phyloP scores from a whole-genome alignment of 2,329 filamentous ascomycete genomes.

The Venturia effusa region DNA sequence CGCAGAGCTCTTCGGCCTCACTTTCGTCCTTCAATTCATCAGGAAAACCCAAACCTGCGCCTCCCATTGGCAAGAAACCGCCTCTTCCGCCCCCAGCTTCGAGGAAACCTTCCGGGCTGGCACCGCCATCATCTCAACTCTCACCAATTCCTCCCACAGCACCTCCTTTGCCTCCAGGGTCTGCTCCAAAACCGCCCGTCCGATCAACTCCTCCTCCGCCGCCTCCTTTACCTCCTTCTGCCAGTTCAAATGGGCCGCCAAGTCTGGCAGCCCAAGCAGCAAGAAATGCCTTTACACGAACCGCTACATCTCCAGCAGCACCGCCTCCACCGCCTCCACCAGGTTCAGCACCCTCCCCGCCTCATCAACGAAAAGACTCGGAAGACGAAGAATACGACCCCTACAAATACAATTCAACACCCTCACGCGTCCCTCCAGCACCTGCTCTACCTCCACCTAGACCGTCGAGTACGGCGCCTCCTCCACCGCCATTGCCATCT shows the following conservation, averaged over 20 bases:
- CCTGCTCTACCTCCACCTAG: constrained; percentile 15
- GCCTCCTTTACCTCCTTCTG: constrained; percentile 23
- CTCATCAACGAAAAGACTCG: constrained; percentile 13
- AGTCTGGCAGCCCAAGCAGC: constrained; percentile 48
- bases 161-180: constrained; percentile 29
- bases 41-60: constrained; percentile 50
- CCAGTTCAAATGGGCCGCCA: constrained; percentile 23
- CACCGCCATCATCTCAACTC: constrained; percentile 28
- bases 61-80: constrained; percentile 67
- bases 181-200: constrained; percentile 18
- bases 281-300: constrained; percentile 42
- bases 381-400: constrained; percentile 12
- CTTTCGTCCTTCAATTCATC: constrained; percentile 43
- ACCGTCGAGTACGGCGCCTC: constrained; percentile 15
- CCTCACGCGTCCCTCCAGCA: constrained; percentile 28
- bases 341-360: constrained; percentile 23
- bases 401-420: constrained; percentile 20
- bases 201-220: constrained; percentile 38
- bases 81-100: constrained; percentile 46
- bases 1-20: constrained; percentile 47
- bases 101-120: constrained; percentile 45
- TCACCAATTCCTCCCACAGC: constrained; percentile 28
- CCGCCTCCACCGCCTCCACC: constrained; percentile 28
- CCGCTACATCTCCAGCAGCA: constrained; percentile 24
- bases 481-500: constrained; percentile 20